A percentile compares a stretch with the other conserved stretches of the same genome.
phyloP scores from a whole-genome alignment of 2,329 filamentous ascomycete species.

The Xylaria sp. region DNA sequence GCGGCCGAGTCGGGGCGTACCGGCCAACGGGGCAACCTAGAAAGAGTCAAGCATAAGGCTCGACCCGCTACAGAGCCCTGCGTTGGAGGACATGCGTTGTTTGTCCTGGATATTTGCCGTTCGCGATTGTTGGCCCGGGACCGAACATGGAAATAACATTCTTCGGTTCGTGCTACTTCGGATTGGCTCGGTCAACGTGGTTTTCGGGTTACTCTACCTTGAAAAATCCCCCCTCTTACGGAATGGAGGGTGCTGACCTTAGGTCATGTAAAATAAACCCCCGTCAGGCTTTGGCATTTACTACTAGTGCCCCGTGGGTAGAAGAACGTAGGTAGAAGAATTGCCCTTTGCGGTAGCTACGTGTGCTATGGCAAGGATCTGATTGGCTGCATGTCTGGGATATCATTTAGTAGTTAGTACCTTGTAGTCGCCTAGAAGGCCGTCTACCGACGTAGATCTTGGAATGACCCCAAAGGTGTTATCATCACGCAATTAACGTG shows the following conservation, averaged over 20 bases:
- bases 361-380: neutral
- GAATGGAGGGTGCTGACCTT: too few relatives aligned
- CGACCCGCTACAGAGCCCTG: slow-evolving; percentile 12
- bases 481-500: neutral
- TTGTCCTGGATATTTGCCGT: slow-evolving; percentile 23
- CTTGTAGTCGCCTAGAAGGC: too few relatives aligned
- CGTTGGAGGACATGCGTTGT: neutral
- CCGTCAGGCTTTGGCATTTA: too few relatives aligned
- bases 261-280: too few relatives aligned
- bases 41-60: too few relatives aligned
- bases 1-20: slow-evolving; percentile 28
- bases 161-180: neutral
- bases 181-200: neutral
- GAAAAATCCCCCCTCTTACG: too few relatives aligned
- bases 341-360: slow-evolving; percentile 23
- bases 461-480: too few relatives aligned
- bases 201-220: neutral
- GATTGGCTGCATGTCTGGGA: slow-evolving; percentile 6
- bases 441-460: too few relatives aligned
- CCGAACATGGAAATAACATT: slow-evolving; percentile 3
- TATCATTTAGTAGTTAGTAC: too few relatives aligned
- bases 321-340: neutral
- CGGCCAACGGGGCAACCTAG: slow-evolving; percentile 14
- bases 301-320: too few relatives aligned
- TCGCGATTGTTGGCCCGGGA: slow-evolving; percentile 3